A percentile compares a stretch with the other conserved stretches of the same genome.
Conservation (phyloP, 768 basidiomycete genomes). For the Mycena vulgaris region DNA sequence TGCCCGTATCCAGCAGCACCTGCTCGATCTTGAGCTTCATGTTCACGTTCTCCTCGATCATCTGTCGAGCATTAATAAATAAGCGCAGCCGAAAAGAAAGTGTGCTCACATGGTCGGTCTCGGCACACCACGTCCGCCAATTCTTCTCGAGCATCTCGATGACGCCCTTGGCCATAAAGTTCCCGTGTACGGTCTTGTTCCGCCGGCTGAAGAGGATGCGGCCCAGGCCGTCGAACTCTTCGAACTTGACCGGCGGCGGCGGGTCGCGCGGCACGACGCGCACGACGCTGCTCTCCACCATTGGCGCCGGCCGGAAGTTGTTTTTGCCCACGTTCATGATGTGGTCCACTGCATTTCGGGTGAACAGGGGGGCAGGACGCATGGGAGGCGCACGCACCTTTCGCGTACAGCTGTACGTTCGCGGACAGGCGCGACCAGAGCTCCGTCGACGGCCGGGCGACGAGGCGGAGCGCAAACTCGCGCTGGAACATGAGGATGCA, state of each 20-base stretch:
- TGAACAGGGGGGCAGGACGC: background rate
- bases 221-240: slow-evolving; percentile 97
- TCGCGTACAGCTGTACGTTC: slow-evolving; percentile 97
- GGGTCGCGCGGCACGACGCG: slow-evolving; percentile 94
- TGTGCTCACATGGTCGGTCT: slow-evolving; percentile 72
- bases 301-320: slow-evolving; percentile 96
- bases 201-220: slow-evolving; percentile 91
- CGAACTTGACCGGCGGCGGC: slow-evolving; percentile 95
- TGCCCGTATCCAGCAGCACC: slow-evolving; percentile 79
- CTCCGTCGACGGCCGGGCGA: slow-evolving; percentile 85
- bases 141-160: slow-evolving; percentile 95
- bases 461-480: slow-evolving; percentile 95
- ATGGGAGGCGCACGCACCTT: slow-evolving; percentile 46
- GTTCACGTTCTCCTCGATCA: slow-evolving; percentile 76
- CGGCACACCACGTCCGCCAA: slow-evolving; percentile 92
- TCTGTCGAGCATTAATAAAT: slow-evolving; percentile 55
- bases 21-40: slow-evolving; percentile 82
- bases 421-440: slow-evolving; percentile 96
- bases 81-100: slow-evolving; percentile 2
- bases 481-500: slow-evolving; percentile 99
- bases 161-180: slow-evolving; percentile 95
- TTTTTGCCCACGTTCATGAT: slow-evolving; percentile 97
- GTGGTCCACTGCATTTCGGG: slow-evolving; percentile 74
- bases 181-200: slow-evolving; percentile 92
- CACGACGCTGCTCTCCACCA: slow-evolving; percentile 95